Conservation (phyloP, 1,139 yeast species). For the Wickerhamomyces sp. region DNA sequence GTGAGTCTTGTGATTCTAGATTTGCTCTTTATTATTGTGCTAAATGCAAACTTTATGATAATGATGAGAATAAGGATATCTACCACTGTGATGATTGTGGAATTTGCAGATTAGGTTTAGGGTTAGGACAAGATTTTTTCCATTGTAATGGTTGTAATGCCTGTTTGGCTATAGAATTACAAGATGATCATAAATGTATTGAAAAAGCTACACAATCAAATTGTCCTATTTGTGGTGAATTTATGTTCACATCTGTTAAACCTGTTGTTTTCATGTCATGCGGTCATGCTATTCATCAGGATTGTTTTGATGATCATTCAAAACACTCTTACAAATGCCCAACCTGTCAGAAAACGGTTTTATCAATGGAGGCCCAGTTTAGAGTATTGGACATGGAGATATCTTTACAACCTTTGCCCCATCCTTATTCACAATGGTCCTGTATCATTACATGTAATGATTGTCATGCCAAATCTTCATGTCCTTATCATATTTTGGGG, state of each 20-base stretch:
- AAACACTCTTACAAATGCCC: slow-evolving; percentile 88
- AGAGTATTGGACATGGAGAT: slow-evolving; percentile 83
- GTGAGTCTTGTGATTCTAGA: slow-evolving; percentile 59
- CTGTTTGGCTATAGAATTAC: slow-evolving; percentile 77
- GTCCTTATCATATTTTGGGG: slow-evolving; percentile 79
- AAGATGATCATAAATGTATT: slow-evolving; percentile 75
- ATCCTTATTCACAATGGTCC: slow-evolving; percentile 73
- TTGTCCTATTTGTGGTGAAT: slow-evolving; percentile 92
- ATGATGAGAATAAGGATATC: slow-evolving; percentile 73
- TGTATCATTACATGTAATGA: slow-evolving; percentile 83
- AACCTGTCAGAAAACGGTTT: slow-evolving; percentile 75
- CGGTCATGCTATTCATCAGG: slow-evolving; percentile 90
- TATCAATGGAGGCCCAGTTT: slow-evolving; percentile 86
- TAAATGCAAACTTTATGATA: slow-evolving; percentile 78
- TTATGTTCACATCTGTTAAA: slow-evolving; percentile 78
- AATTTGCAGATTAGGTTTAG: slow-evolving; percentile 84
- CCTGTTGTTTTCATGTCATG: slow-evolving; percentile 89
- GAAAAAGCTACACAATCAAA: slow-evolving; percentile 85
- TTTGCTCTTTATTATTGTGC: slow-evolving; percentile 76
- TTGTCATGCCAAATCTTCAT: slow-evolving; percentile 78
- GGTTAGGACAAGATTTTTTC: slow-evolving; percentile 82
- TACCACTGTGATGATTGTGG: slow-evolving; percentile 94
- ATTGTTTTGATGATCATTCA: slow-evolving; percentile 75
- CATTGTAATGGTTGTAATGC: slow-evolving; percentile 91
- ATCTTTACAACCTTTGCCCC: slow-evolving; percentile 68